These are phyloP conservation scores for Pichia sorboxylosa DNA, from an alignment of 1,139 yeast species.

Conservation along the genomic window DNA sequence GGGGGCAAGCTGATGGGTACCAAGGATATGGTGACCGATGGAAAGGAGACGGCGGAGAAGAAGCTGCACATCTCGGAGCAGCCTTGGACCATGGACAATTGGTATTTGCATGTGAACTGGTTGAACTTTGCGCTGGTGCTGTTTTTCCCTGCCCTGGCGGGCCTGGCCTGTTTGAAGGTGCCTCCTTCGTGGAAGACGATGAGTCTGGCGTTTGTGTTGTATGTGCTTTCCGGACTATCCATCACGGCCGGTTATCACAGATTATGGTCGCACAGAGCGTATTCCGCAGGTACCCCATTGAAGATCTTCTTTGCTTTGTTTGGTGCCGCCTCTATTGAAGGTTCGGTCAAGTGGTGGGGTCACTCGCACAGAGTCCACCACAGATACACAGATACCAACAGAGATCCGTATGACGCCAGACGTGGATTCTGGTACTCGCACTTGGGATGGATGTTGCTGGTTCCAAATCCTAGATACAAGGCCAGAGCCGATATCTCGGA, in stretches of 20 bases:
- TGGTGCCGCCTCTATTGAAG: slow-evolving; percentile 94
- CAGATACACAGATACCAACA: slow-evolving; percentile 89
- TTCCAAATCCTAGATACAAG: slow-evolving; percentile 88
- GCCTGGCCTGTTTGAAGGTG: slow-evolving; percentile 36
- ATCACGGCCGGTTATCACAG: slow-evolving; percentile 95
- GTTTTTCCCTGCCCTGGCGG: slow-evolving; percentile 57
- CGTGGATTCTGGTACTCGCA: slow-evolving; percentile 93
- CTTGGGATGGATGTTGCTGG: slow-evolving; percentile 93
- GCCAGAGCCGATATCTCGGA: slow-evolving; percentile 96
- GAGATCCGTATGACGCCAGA: slow-evolving; percentile 97
- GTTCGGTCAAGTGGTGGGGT: slow-evolving; percentile 98
- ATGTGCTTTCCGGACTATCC: slow-evolving; percentile 68
- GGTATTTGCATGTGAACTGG: slow-evolving; percentile 91
- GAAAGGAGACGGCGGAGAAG: slow-evolving; percentile 55
- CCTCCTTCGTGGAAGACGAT: slow-evolving; percentile 54
- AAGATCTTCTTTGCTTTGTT: slow-evolving; percentile 65
- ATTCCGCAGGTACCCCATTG: slow-evolving; percentile 62
- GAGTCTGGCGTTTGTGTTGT: slow-evolving; percentile 48
- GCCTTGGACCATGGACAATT: slow-evolving; percentile 77
- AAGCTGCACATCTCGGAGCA: slow-evolving; percentile 78
- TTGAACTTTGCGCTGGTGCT: slow-evolving; percentile 71
- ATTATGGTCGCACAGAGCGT: slow-evolving; percentile 81
- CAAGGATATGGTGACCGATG: slow-evolving; percentile 50
- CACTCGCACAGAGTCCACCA: slow-evolving; percentile 96
- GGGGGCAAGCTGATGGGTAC: slow-evolving; percentile 77